Percentiles rank a stretch among this genome's conserved stretches.
Conservation (phyloP, 352 stramenopile genomes). For the Phytophthora aleatoria region DNA sequence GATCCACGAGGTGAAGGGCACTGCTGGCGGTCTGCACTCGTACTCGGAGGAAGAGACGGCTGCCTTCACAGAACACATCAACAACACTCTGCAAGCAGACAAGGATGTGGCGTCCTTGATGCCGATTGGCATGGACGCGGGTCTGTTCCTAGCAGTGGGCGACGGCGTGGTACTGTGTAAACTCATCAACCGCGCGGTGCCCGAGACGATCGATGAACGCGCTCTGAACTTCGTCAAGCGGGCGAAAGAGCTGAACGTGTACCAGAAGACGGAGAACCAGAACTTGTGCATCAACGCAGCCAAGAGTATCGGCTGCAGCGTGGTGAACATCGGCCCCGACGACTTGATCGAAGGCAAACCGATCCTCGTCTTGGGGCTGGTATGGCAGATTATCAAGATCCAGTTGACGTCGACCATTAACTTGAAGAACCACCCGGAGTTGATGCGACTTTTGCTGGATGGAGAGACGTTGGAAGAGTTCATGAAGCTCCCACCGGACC, state of each 20-base stretch:
- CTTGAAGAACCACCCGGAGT: slow-evolving; percentile 92
- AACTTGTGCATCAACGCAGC: slow-evolving; percentile 95
- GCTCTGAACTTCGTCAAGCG: slow-evolving; percentile 88
- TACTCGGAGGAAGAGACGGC: slow-evolving; percentile 91
- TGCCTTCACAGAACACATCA: slow-evolving; percentile 93
- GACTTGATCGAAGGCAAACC: slow-evolving; percentile 86
- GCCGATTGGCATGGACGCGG: slow-evolving; percentile 79
- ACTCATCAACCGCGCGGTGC: slow-evolving; percentile 90
- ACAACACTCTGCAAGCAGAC: slow-evolving; percentile 83
- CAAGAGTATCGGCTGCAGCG: slow-evolving; percentile 92
- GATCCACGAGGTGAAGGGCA: slow-evolving; percentile 84
- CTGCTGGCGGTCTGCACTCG: slow-evolving; percentile 79
- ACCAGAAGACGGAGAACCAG: slow-evolving; percentile 90
- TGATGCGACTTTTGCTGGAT: slow-evolving; percentile 85
- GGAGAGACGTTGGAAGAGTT: slow-evolving; percentile 90
- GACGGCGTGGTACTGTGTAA: slow-evolving; percentile 92
- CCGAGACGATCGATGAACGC: slow-evolving; percentile 92
- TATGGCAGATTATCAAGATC: slow-evolving; percentile 96
- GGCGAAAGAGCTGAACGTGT: slow-evolving; percentile 81
- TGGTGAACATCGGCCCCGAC: slow-evolving; percentile 92
- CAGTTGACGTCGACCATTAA: slow-evolving; percentile 93
- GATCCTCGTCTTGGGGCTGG: slow-evolving; percentile 90
- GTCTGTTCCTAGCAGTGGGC: slow-evolving; percentile 80
- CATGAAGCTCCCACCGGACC: slow-evolving; percentile 90
- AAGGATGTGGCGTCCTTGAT: slow-evolving; percentile 63